Conservation (phyloP, 2,329 filamentous ascomycete genomes). For the Emydomyces testavorans region DNA sequence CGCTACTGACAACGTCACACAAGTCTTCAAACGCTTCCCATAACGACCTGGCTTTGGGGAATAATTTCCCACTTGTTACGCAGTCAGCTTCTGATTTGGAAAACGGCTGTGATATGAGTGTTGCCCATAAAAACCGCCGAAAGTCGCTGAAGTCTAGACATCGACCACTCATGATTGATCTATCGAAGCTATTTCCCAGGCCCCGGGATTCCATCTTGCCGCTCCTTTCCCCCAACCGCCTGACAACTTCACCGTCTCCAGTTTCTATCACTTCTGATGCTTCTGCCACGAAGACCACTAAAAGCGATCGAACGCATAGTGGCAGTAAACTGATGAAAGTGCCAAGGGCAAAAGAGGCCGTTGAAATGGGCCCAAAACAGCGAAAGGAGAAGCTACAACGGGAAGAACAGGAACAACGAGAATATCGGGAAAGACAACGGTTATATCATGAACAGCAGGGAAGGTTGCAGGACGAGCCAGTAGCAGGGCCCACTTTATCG, state of each 20-base stretch:
- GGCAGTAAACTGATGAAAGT: slow-evolving; percentile 24
- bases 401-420: slow-evolving; percentile 8
- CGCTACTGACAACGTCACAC: slow-evolving; percentile 32
- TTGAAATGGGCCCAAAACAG: slow-evolving; percentile 18
- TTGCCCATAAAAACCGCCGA: slow-evolving; percentile 7
- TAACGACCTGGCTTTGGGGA: slow-evolving; percentile 20
- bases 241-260: slow-evolving; percentile 32
- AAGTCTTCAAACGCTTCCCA: slow-evolving; percentile 28
- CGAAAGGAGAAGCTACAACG: slow-evolving; percentile 6
- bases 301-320: slow-evolving; percentile 15
- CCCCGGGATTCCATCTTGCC: slow-evolving; percentile 25
- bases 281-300: slow-evolving; percentile 20
- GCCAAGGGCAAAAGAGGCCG: slow-evolving; percentile 15
- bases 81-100: slow-evolving; percentile 15
- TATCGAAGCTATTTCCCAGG: slow-evolving; percentile 35
- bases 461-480: not conserved
- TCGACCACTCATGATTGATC: slow-evolving; percentile 32
- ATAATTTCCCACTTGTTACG: slow-evolving; percentile 10
- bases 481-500: not conserved
- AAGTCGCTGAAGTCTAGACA: slow-evolving; percentile 29
- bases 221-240: slow-evolving; percentile 33
- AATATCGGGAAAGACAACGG: slow-evolving; percentile 5
- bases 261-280: slow-evolving; percentile 28
- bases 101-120: slow-evolving; percentile 12
- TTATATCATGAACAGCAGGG: slow-evolving; percentile 2